Evolutionary conservation across 139 green algal species (phyloP).

Genomic region (Pleodorina starrii): DNA sequence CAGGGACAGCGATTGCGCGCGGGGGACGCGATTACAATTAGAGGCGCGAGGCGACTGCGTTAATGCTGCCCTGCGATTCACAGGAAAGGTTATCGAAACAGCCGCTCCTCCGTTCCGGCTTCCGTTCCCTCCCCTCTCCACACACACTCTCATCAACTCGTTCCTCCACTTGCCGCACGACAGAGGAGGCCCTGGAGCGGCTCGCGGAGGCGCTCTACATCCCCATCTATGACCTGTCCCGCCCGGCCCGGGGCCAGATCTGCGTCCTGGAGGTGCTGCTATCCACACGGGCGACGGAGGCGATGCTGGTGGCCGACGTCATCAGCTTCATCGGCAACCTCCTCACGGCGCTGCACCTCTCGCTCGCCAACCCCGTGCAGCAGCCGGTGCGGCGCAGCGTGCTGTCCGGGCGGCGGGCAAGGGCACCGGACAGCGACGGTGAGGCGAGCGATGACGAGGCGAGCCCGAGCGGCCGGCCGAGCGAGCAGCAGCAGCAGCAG

Average conservation of each 20-base stretch:
- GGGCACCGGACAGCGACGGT: conserved; percentile 49
- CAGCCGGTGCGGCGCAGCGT: conserved; percentile 61
- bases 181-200: conserved; percentile 50
- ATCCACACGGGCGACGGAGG: conserved; percentile 49
- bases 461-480: background rate
- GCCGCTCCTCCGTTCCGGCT: too few species aligned
- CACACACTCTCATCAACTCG: too few species aligned
- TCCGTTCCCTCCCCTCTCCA: too few species aligned
- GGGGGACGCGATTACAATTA: too few species aligned
- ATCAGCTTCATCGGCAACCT: conserved; percentile 54
- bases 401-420: conserved; percentile 55
- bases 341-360: conserved; percentile 57
- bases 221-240: conserved; percentile 56
- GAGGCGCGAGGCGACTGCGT: too few species aligned
- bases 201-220: conserved; percentile 67
- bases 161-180: too few species aligned
- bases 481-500: background rate
- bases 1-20: too few species aligned
- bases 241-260: conserved; percentile 50
- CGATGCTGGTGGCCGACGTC: conserved; percentile 64
- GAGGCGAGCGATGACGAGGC: conserved; percentile 13
- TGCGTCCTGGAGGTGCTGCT: conserved; percentile 68
- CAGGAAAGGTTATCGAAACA: too few species aligned
- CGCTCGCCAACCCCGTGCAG: conserved; percentile 60
- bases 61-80: too few species aligned